Percentiles rank a stretch among this genome's conserved stretches.
These are phyloP conservation scores for Cydonia oblonga DNA, from an alignment of 331 rosid species.

Conservation along the genomic window DNA sequence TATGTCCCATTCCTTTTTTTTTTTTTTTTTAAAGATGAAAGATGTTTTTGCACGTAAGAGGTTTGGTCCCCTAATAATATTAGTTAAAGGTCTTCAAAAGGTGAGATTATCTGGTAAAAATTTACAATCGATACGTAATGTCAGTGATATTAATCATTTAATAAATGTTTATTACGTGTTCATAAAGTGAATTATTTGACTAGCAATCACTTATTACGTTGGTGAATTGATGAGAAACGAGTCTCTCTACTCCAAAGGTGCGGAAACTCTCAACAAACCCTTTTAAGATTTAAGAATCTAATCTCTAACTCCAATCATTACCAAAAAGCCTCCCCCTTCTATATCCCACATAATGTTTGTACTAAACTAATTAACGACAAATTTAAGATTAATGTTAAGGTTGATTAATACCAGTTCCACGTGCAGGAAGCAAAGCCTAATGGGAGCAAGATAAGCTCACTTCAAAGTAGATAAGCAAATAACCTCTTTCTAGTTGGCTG, in stretches of 20 bases:
- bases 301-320: not conserved
- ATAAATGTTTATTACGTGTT: no score
- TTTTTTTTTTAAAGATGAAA: not conserved
- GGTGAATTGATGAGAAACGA: no score
- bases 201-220: no score
- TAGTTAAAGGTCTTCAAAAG: not conserved
- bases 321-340: not conserved
- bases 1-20: not conserved
- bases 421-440: not conserved
- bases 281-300: not conserved
- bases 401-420: not conserved
- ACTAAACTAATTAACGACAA: no score
- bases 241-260: no score
- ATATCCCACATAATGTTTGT: not conserved
- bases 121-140: no score
- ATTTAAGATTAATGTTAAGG: no score
- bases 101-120: no score
- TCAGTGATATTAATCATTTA: no score
- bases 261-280: not conserved
- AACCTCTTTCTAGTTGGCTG: not conserved
- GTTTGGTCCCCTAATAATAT: not conserved
- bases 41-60: not conserved
- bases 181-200: no score
- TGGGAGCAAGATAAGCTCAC: not conserved
- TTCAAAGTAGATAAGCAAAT: not conserved